Percentiles rank a stretch among this genome's conserved stretches.
phyloP scores from a whole-genome alignment of 2,329 filamentous ascomycete genomes.

The Penicillium sclerotigenum region DNA sequence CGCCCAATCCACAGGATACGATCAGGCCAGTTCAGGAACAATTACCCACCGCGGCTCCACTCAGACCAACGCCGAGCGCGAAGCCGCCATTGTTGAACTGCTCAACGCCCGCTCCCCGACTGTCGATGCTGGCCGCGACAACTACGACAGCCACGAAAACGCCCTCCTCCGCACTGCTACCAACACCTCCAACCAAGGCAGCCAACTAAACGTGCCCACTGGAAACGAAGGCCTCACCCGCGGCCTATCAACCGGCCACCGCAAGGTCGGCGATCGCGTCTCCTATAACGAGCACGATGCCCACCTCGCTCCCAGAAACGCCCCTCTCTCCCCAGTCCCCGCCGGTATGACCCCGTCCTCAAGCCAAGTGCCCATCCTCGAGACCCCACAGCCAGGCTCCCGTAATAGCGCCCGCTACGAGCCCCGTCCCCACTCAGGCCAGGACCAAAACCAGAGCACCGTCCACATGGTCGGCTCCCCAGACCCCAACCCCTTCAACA shows the following conservation, averaged over 20 bases:
- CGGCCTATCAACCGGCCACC: conserved; percentile 41
- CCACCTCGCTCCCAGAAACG: background rate
- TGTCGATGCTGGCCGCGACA: conserved; percentile 30
- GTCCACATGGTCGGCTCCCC: conserved; percentile 16
- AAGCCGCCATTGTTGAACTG: conserved; percentile 35
- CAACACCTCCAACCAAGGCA: conserved; percentile 23
- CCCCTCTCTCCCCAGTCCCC: conserved; percentile 18
- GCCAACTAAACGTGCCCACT: conserved; percentile 19
- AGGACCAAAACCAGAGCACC: conserved; percentile 5
- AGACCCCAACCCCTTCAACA: conserved; percentile 14
- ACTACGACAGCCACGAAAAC: conserved; percentile 11
- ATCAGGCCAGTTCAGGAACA: conserved; percentile 26
- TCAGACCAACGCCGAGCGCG: conserved; percentile 25
- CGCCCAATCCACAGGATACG: conserved; percentile 32
- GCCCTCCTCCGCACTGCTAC: conserved; percentile 30
- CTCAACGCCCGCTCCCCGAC: conserved; percentile 36
- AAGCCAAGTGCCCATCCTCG: conserved; percentile 28
- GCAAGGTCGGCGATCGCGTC: conserved; percentile 28
- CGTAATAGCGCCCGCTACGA: conserved; percentile 22
- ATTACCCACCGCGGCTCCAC: conserved; percentile 32
- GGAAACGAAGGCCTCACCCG: conserved; percentile 28
- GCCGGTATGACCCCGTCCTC: conserved; percentile 21
- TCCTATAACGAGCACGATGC: conserved; percentile 14
- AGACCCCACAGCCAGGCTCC: conserved; percentile 22
- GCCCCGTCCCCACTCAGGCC: conserved; percentile 10